These are phyloP conservation scores for Rutstroemia sp. DNA, from an alignment of 2,329 filamentous ascomycete species.

Conservation along the genomic window DNA sequence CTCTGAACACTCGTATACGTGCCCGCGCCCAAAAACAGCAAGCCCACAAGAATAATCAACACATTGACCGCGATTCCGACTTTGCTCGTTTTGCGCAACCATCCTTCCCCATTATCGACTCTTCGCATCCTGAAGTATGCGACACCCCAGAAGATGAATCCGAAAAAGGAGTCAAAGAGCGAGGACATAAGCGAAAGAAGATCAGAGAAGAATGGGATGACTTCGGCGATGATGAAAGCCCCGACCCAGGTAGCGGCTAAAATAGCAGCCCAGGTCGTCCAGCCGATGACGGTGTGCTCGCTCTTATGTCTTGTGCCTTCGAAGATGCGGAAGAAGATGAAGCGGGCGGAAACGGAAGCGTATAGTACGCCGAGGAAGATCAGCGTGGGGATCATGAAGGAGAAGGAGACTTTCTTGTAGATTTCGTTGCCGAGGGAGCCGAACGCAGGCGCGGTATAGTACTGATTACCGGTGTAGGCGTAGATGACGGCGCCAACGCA, in stretches of 20 bases:
- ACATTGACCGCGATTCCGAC: slow-evolving; percentile 59
- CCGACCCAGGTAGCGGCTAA: slow-evolving; percentile 69
- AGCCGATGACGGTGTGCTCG: slow-evolving; percentile 74
- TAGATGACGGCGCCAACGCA: slow-evolving; percentile 77
- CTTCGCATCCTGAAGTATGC: slow-evolving; percentile 71
- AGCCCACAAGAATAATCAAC: slow-evolving; percentile 62
- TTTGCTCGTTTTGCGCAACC: slow-evolving; percentile 23
- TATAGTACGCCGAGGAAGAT: slow-evolving; percentile 90
- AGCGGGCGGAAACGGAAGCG: slow-evolving; percentile 80
- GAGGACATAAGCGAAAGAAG: slow-evolving; percentile 71
- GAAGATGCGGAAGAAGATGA: slow-evolving; percentile 88
- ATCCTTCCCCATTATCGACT: slow-evolving; percentile 49
- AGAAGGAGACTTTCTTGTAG: slow-evolving; percentile 84
- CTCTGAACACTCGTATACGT: slow-evolving; percentile 73
- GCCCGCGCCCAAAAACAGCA: slow-evolving; percentile 76
- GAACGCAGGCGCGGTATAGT: slow-evolving; percentile 82
- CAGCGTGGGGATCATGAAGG: slow-evolving; percentile 91
- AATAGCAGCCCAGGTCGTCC: slow-evolving; percentile 71
- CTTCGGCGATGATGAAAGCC: slow-evolving; percentile 87
- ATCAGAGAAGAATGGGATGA: slow-evolving; percentile 85
- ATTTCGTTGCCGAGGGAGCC: slow-evolving; percentile 66
- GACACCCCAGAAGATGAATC: slow-evolving; percentile 91
- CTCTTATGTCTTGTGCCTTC: slow-evolving; percentile 69
- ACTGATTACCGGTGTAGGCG: slow-evolving; percentile 81
- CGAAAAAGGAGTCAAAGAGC: slow-evolving; percentile 87